A percentile compares a stretch with the other conserved stretches of the same genome.
These are phyloP conservation scores for Blastocystis sp. DNA, from an alignment of 352 stramenopile genomes.

Conservation along the genomic window DNA sequence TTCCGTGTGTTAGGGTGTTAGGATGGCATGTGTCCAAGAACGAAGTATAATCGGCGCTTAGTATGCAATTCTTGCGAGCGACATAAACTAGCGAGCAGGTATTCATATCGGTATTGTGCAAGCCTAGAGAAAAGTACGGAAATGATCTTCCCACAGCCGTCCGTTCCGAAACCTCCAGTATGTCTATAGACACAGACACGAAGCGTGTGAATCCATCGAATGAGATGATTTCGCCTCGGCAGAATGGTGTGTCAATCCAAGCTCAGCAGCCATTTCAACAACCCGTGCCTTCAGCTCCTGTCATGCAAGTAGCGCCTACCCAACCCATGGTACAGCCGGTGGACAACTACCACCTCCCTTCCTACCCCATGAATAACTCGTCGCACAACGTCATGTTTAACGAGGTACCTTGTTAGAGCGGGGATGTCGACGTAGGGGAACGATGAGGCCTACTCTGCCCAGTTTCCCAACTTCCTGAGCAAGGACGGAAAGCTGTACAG, in stretches of 20 bases:
- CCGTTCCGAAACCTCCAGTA: not conserved
- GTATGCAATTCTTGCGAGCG: conserved; percentile 61
- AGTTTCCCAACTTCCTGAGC: conserved; percentile 44
- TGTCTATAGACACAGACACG: not conserved
- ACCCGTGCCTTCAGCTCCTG: not conserved
- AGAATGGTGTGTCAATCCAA: not conserved
- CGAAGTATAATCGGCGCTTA: conserved; percentile 62
- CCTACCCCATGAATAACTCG: not conserved
- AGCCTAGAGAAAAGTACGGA: conserved; percentile 26
- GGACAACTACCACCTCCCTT: not conserved
- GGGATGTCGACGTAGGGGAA: not conserved
- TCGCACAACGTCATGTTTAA: not conserved
- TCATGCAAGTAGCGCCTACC: not conserved
- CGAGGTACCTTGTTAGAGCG: not conserved
- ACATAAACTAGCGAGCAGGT: conserved; percentile 61
- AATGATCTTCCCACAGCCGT: conserved; percentile 4
- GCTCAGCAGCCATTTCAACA: not conserved
- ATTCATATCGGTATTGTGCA: not conserved
- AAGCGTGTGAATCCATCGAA: not conserved
- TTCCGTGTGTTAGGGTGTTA: not conserved
- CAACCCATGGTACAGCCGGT: not conserved
- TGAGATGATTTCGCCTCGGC: not conserved
- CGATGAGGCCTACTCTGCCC: not conserved
- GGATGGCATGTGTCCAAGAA: conserved; percentile 59
- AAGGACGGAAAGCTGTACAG: conserved; percentile 58